phyloP scores from a whole-genome alignment of 345 rosid species.

The Sisymbrium altissimum region DNA sequence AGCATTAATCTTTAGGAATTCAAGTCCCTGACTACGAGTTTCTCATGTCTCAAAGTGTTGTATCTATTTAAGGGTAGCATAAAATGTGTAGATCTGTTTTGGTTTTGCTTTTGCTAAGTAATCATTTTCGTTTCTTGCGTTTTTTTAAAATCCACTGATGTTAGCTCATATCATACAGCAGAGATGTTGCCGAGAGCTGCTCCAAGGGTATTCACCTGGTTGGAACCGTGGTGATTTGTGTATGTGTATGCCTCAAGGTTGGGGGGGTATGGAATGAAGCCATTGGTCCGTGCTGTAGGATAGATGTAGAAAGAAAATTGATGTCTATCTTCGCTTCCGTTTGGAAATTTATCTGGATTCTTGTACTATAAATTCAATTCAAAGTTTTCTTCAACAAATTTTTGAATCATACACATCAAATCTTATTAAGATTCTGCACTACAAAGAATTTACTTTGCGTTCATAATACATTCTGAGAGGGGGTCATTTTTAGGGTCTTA shows the following conservation, averaged over 20 bases:
- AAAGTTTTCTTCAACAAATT: conserved; percentile 1
- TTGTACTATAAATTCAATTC: not conserved
- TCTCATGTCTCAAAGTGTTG: not conserved
- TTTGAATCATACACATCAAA: not conserved
- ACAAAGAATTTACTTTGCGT: not conserved
- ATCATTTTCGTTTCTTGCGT: conserved; percentile 11
- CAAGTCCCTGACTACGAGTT: not conserved
- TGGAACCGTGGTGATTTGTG: conserved; percentile 21
- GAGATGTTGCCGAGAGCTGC: conserved; percentile 15
- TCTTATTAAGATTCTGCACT: conserved; percentile 5
- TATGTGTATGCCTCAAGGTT: conserved; percentile 10
- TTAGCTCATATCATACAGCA: conserved; percentile 9
- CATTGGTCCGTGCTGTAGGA: conserved; percentile 38
- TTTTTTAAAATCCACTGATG: not conserved
- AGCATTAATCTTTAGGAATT: not conserved
- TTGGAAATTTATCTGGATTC: conserved; percentile 8
- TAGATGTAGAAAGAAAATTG: conserved; percentile 21
- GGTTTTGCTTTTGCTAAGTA: not conserved
- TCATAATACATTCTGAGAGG: not conserved
- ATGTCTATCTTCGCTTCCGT: conserved; percentile 25
- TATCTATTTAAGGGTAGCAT: not conserved
- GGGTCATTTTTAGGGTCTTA: conserved; percentile 5
- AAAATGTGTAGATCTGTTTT: not conserved
- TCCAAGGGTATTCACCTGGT: conserved; percentile 24
- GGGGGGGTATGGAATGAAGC: conserved; percentile 34